Percentiles rank a stretch among this genome's conserved stretches.
Evolutionary conservation across 2,329 filamentous ascomycete species (phyloP).

Genomic region (Aureobasidium sp.): DNA sequence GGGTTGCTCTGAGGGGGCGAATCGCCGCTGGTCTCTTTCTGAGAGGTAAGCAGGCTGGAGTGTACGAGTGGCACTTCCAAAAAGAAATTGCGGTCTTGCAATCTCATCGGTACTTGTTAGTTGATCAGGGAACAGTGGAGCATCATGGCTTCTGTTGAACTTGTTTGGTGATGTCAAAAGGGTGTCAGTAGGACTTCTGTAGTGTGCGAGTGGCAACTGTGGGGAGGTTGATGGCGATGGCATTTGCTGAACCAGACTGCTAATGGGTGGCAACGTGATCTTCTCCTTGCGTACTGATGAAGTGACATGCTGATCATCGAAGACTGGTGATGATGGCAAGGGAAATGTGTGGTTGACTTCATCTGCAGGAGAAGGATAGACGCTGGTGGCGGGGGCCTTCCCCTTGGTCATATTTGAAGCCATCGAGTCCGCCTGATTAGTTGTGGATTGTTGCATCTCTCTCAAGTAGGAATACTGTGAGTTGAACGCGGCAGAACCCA

Average conservation of each 20-base stretch:
- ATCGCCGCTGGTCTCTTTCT: background rate
- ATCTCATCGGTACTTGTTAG: background rate
- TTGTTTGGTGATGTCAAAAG: background rate
- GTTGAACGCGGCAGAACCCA: slow-evolving; percentile 10
- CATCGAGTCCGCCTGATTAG: slow-evolving; percentile 4
- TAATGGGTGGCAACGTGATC: slow-evolving; percentile 3
- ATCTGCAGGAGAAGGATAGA: slow-evolving; percentile 13
- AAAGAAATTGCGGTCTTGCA: slow-evolving; percentile 1
- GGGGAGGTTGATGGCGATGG: slow-evolving; percentile 13
- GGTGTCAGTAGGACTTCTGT: background rate
- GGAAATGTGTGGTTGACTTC: background rate
- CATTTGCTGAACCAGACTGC: background rate
- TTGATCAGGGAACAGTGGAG: background rate
- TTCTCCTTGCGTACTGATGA: background rate
- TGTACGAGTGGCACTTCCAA: background rate
- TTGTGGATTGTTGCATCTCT: slow-evolving; percentile 11
- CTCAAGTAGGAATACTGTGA: slow-evolving; percentile 6
- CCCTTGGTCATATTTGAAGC: background rate
- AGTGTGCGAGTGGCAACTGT: background rate
- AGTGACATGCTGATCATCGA: background rate
- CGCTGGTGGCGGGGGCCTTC: slow-evolving; percentile 7
- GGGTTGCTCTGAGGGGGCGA: background rate
- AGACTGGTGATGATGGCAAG: slow-evolving; percentile 1
- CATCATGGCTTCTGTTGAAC: background rate
- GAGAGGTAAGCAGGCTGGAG: background rate